These are phyloP conservation scores for Nicotiana knightiana DNA, from an alignment of 257 asterid genomes.

Conservation along the genomic window DNA sequence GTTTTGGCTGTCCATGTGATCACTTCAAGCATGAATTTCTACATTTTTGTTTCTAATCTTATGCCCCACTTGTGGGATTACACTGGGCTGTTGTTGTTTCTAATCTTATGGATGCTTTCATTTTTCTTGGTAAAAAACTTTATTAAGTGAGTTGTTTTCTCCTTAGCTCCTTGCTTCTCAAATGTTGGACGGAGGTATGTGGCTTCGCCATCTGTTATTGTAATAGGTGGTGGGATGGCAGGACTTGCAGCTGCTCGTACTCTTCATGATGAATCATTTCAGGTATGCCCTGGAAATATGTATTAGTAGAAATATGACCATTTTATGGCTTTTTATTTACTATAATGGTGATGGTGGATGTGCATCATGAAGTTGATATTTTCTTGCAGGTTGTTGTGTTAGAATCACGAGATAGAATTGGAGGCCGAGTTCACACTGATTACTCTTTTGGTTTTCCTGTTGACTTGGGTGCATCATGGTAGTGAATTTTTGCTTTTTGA, in stretches of 20 bases:
- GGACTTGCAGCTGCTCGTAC: slow-evolving; percentile 89
- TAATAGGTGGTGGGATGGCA: slow-evolving; percentile 89
- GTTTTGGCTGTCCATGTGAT: background rate
- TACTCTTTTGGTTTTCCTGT: slow-evolving; percentile 96
- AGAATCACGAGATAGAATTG: slow-evolving; percentile 95
- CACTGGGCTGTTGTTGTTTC: background rate
- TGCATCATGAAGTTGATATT: background rate
- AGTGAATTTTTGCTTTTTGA: background rate
- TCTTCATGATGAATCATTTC: slow-evolving; percentile 79
- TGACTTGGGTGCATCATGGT: slow-evolving; percentile 99
- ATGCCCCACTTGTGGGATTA: too few relatives aligned
- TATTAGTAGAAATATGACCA: background rate
- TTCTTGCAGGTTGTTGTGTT: slow-evolving; percentile 64
- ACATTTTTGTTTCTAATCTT: background rate
- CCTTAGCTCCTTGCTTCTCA: slow-evolving; percentile 54
- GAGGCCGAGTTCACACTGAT: slow-evolving; percentile 93
- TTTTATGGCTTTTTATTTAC: background rate
- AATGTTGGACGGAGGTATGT: slow-evolving; percentile 34
- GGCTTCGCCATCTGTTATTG: slow-evolving; percentile 71
- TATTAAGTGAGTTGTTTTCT: background rate
- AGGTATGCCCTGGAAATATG: slow-evolving; percentile 31
- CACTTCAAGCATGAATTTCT: background rate
- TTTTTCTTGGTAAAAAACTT: background rate
- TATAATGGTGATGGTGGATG: background rate
- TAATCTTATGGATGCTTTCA: background rate